Conservation (phyloP, 108 stramenopile genomes). For the Nitzschia inconspicua region DNA sequence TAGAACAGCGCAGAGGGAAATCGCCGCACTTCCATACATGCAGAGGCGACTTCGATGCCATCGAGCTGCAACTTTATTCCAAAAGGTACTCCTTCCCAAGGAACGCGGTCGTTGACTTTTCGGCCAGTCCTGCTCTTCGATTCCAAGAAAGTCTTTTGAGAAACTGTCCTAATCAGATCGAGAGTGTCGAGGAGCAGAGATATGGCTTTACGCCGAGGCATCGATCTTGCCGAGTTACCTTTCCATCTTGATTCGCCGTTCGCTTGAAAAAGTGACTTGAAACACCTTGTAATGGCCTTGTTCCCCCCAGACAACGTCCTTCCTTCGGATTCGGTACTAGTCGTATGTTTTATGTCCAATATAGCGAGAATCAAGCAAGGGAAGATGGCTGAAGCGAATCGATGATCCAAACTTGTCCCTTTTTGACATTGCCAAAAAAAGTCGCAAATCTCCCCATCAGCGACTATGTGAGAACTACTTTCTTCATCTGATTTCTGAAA, state of each 20-base stretch:
- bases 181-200: constrained; percentile 50
- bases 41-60: constrained; percentile 57
- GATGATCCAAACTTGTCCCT: constrained; percentile 49
- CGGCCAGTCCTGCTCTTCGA: too few relatives aligned
- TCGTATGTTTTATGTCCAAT: constrained; percentile 20
- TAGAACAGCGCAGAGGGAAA: constrained; percentile 65
- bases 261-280: neutral
- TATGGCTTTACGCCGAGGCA: constrained; percentile 22
- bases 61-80: constrained; percentile 60
- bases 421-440: constrained; percentile 56
- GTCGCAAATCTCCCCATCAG: constrained; percentile 10
- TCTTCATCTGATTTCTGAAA: constrained; percentile 12
- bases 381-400: constrained; percentile 59
- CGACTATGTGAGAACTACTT: constrained; percentile 3
- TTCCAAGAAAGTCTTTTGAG: constrained; percentile 47
- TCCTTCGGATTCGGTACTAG: neutral
- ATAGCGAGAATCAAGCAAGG: constrained; percentile 56
- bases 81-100: constrained; percentile 70
- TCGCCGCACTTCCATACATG: constrained; percentile 52
- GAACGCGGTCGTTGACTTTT: too few relatives aligned
- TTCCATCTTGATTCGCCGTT: neutral
- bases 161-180: constrained; percentile 41
- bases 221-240: neutral
- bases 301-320: neutral
- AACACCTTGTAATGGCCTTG: neutral